Conservation (phyloP, 2,329 filamentous ascomycete species). For the Xylariaceae sp. region DNA sequence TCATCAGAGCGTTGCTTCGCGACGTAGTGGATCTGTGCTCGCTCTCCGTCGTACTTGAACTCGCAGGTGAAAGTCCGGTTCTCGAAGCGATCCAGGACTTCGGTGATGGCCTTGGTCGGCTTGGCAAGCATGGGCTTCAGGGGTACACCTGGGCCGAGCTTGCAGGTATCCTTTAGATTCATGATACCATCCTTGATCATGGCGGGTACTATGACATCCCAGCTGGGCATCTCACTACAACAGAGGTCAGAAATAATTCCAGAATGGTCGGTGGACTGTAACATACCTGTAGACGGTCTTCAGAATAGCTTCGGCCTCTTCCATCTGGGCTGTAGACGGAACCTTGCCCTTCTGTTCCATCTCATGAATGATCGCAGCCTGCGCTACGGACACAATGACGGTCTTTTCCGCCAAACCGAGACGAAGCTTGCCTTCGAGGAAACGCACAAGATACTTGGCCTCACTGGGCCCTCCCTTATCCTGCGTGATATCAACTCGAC, state of each 20-base stretch:
- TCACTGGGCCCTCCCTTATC: slow-evolving; percentile 93
- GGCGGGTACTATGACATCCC: slow-evolving; percentile 88
- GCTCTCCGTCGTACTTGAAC: slow-evolving; percentile 97
- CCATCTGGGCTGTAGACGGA: slow-evolving; percentile 70
- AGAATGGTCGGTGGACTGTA: slow-evolving; percentile 30
- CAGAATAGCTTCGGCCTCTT: slow-evolving; percentile 75
- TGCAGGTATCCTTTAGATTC: slow-evolving; percentile 77
- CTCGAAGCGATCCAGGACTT: slow-evolving; percentile 94
- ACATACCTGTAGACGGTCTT: slow-evolving; percentile 82
- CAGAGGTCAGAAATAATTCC: slow-evolving; percentile 5
- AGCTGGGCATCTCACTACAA: slow-evolving; percentile 83
- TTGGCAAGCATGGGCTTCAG: slow-evolving; percentile 98
- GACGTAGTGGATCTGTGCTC: slow-evolving; percentile 98
- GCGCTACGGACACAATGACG: slow-evolving; percentile 81
- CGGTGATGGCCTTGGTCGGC: slow-evolving; percentile 95
- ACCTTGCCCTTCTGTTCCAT: slow-evolving; percentile 62
- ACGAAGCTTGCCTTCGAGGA: slow-evolving; percentile 88
- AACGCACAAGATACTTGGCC: slow-evolving; percentile 88
- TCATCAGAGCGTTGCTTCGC: slow-evolving; percentile 70
- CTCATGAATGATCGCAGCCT: slow-evolving; percentile 83
- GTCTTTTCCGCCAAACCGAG: slow-evolving; percentile 89
- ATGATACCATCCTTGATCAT: slow-evolving; percentile 83
- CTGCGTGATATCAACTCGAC: slow-evolving; percentile 83
- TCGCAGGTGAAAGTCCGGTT: slow-evolving; percentile 95
- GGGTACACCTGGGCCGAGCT: slow-evolving; percentile 86